Conservation (phyloP, 805 yeast genomes). For the Millerozyma miso region DNA sequence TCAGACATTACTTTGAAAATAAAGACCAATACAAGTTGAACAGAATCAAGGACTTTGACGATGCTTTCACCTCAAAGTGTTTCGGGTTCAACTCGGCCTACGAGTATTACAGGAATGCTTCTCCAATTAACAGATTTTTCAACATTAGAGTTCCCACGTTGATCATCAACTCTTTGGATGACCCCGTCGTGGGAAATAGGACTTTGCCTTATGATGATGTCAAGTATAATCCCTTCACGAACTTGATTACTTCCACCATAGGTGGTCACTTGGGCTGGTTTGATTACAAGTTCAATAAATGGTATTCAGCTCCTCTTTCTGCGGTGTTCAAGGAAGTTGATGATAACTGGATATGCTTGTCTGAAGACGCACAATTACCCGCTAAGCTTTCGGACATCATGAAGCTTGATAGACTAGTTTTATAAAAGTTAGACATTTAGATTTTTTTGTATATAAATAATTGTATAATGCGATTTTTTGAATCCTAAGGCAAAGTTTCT, state of each 20-base stretch:
- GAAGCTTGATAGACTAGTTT: conserved; percentile 27
- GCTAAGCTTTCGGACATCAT: conserved; percentile 24
- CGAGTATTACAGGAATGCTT: conserved; percentile 63
- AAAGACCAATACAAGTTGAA: conserved; percentile 30
- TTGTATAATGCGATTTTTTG: too few relatives aligned
- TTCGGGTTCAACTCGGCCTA: conserved; percentile 60
- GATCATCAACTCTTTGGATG: conserved; percentile 60
- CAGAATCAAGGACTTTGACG: conserved; percentile 55
- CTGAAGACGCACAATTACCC: conserved; percentile 20
- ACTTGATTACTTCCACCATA: conserved; percentile 52
- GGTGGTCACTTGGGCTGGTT: conserved; percentile 72
- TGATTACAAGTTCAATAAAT: conserved; percentile 24
- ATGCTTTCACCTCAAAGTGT: conserved; percentile 53
- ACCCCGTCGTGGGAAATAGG: conserved; percentile 57
- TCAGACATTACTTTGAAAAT: conserved; percentile 23
- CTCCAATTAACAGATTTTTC: conserved; percentile 54
- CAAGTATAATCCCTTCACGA: conserved; percentile 52
- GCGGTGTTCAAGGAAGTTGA: conserved; percentile 30
- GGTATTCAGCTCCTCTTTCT: conserved; percentile 38
- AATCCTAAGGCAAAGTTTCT: too few relatives aligned
- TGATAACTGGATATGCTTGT: conserved; percentile 15
- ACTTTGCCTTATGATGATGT: conserved; percentile 51
- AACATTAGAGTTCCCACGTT: conserved; percentile 59
- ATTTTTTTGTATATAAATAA: too few relatives aligned
- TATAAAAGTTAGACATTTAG: too few relatives aligned